Evolutionary conservation across 2,329 filamentous ascomycete genomes (phyloP), one percentile per base, ranked within the genome.

Genomic region (Paraconiothyrium sp.): DNA sequence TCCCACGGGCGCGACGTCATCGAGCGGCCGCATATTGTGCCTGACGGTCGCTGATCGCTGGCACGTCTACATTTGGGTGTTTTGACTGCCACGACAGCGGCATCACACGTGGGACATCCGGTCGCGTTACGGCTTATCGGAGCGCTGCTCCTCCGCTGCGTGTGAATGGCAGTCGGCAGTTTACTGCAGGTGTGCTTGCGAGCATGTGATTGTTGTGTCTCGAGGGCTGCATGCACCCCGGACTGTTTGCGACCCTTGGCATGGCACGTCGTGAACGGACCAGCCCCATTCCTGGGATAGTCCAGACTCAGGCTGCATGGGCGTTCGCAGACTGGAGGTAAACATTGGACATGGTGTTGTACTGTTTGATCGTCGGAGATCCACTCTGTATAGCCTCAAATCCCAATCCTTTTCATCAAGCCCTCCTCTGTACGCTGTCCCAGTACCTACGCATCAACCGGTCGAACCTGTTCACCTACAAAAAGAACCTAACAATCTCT

Each of bases 1-100:
- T 37, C 43, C 30, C 24, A 20, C 59, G 49, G 27, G 2, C 13
- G 34, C 22, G 30, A 59, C 60, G 56, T 62, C 60, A 59, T 57
- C 46, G 20, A 24, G 27, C 32, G 30, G 37, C 13, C 37, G 52
- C 44, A 47, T 44, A 54, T 32, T 51, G 60, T 62, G 22, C 60
- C 55, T 62, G 56, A 58, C 22, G 30, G 49, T 20, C 34, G 44
- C 56, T 50, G 22, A 41, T 41, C 50, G n/a, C 35, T 54, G 22
- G 35, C n/a, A 44, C 32, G 14, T 20, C 35, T 24, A 20, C 9
- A 22, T 46, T 5, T 20, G 24, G 32, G n/a, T 10, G 4, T 16
- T n/a, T 22, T 22, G 14, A 8, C 43, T 57, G 49, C 58, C 16
- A 50, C 39, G 37, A 48, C 49, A 43, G 22, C 50, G 7, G 35